Conservation (phyloP, 2,329 filamentous ascomycete species). For the Hymenoscyphus repandus region DNA sequence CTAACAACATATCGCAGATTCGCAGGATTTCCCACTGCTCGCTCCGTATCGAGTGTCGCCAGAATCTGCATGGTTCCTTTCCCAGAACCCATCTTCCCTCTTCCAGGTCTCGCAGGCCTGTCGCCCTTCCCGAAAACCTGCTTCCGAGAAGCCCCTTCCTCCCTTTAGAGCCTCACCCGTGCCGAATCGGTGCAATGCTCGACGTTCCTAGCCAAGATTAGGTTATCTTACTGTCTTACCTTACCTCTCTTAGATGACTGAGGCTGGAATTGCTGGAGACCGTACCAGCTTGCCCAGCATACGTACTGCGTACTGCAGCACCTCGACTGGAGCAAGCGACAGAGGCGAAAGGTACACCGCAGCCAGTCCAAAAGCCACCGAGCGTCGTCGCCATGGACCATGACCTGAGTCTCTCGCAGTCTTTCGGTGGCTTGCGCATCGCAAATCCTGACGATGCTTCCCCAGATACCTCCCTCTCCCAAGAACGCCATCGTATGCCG, state of each 20-base stretch:
- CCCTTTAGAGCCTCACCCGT: neutral
- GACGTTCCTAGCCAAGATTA: neutral
- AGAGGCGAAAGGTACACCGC: neutral
- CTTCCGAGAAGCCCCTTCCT: too few relatives aligned
- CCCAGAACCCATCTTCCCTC: too few relatives aligned
- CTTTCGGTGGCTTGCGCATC: slow-evolving; percentile 89
- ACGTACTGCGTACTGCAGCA: too few relatives aligned
- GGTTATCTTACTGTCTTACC: neutral
- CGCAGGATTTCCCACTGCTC: too few relatives aligned
- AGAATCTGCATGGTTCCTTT: too few relatives aligned
- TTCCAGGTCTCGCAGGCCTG: too few relatives aligned
- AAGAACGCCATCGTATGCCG: slow-evolving; percentile 14
- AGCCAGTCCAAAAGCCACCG: slow-evolving; percentile 9
- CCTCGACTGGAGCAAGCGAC: too few relatives aligned
- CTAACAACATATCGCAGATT: too few relatives aligned
- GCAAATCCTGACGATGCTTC: slow-evolving; percentile 73
- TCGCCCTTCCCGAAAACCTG: too few relatives aligned
- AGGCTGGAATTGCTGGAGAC: neutral
- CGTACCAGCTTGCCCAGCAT: neutral
- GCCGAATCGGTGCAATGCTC: neutral
- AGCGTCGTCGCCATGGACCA: slow-evolving; percentile 63
- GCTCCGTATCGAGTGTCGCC: too few relatives aligned
- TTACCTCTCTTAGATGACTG: neutral
- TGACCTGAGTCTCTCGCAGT: slow-evolving; percentile 86
- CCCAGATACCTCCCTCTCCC: slow-evolving; percentile 1